Conservation (phyloP, 495 filamentous ascomycete species). For the Hyaloscypha hepaticicola region DNA sequence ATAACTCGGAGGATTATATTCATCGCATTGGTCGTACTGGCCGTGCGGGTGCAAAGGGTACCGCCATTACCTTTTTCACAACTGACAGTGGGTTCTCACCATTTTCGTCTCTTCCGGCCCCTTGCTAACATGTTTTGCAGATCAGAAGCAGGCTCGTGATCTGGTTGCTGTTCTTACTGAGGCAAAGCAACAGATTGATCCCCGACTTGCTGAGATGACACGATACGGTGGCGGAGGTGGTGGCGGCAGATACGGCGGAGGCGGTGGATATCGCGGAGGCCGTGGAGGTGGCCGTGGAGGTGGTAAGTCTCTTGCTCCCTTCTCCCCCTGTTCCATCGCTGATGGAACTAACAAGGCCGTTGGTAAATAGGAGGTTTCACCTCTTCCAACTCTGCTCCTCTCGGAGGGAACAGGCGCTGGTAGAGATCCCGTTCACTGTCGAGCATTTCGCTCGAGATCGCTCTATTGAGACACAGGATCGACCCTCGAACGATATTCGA, state of each 20-base stretch:
- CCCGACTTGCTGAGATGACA: constrained; percentile 91
- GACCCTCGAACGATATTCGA: constrained; percentile 16
- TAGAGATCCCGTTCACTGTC: constrained; percentile 36
- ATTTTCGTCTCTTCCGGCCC: neutral
- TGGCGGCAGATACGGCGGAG: constrained; percentile 63
- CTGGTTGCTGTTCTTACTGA: constrained; percentile 88
- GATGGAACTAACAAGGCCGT: constrained; percentile 36
- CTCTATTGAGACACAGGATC: neutral
- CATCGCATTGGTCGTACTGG: constrained; percentile 98
- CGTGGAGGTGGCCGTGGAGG: constrained; percentile 61
- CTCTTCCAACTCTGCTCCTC: constrained; percentile 62
- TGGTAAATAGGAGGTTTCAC: constrained; percentile 46
- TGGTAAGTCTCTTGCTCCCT: constrained; percentile 28
- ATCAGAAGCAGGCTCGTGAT: constrained; percentile 96
- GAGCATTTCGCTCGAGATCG: constrained; percentile 12
- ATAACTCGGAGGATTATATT: constrained; percentile 99
- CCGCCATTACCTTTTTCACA: constrained; percentile 95
- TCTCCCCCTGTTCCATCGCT: constrained; percentile 30
- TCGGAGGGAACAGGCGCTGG: constrained; percentile 63
- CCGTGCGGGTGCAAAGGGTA: constrained; percentile 89
- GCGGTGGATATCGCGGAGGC: constrained; percentile 60
- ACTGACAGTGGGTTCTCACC: constrained; percentile 80
- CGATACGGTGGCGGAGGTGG: constrained; percentile 82
- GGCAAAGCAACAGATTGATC: constrained; percentile 98
- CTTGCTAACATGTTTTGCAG: constrained; percentile 46